Evolutionary conservation across 768 basidiomycete species (phyloP), one percentile per base, ranked within the genome.

Genomic region (Serendipita sp.): DNA sequence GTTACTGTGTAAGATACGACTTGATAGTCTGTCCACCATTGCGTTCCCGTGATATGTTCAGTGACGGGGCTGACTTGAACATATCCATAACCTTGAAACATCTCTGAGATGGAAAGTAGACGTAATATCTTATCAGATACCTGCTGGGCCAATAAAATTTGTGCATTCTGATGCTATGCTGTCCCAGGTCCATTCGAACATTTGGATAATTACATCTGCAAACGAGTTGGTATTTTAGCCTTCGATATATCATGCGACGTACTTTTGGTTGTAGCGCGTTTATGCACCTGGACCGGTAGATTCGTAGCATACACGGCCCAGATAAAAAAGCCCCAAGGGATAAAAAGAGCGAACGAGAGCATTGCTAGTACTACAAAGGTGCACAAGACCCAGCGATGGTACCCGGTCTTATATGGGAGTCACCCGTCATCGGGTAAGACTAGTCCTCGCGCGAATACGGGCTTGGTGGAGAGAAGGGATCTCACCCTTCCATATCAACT

Each of bases 1-100:
- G 77, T 83, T 55, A 86, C 70, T 8, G 63, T 84, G 69, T 86
- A 85, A 0, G 84, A 85, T 0, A 85, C 83, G 2, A 82, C 80
- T 66, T 80, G 85, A 68, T 87, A 86, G 69, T 86, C 85, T 0
- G 85, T 86, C 85, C 85, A 87, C 85, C 85, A 87, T 68, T 85
- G 77, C 2, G 73, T 10, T 3, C 84, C 85, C 15, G 72, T 67
- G 46, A 85, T 72, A 67, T 85, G 83, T 67, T 86, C 84, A 64
- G 77, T 76, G 2, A 83, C 75, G 0, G 82, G 82, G 66, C 82
- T 75, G 58, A 73, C 76, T 82, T 86, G 85, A 23, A 86, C 83
- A 67, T 78, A 86, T 3, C 84, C 85, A 69, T 86, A 77, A 6
- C 74, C 74, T 58, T 43, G 10, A 10, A 23, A n/a, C 15, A 43